Percentiles rank a stretch among this genome's conserved stretches.
phyloP scores from a whole-genome alignment of 495 filamentous ascomycete genomes.

The Saxophila tyrrhenica region DNA sequence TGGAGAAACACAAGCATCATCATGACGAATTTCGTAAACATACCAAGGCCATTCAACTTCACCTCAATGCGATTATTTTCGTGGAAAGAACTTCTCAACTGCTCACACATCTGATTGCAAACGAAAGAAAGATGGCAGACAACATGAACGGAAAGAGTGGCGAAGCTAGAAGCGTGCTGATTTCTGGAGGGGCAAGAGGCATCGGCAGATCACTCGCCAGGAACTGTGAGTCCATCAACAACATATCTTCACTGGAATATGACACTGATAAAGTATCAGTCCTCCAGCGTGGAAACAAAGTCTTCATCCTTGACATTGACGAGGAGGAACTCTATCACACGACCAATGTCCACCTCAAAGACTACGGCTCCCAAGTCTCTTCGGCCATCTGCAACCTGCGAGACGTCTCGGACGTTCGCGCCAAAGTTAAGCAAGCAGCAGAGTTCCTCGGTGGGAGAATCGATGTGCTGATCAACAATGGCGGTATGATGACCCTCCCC shows the following conservation, averaged over 20 bases:
- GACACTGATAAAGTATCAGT: background rate
- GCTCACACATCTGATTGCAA: background rate
- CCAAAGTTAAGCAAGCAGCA: constrained; percentile 11
- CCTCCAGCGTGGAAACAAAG: constrained; percentile 9
- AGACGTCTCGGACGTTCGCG: constrained; percentile 5
- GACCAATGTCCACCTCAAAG: background rate
- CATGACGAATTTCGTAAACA: no score
- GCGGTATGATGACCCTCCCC: constrained; percentile 3
- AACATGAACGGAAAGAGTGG: background rate
- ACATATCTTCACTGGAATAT: background rate
- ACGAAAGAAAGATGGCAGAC: background rate
- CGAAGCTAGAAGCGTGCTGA: constrained; percentile 5
- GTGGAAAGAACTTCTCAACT: background rate
- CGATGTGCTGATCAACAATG: constrained; percentile 18
- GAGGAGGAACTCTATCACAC: constrained; percentile 11
- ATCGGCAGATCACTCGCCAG: constrained; percentile 17
- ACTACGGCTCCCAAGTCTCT: background rate
- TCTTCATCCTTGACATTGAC: constrained; percentile 23
- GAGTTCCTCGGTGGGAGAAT: constrained; percentile 12
- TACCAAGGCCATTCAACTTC: background rate
- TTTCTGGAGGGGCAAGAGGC: constrained; percentile 17
- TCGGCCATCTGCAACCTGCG: constrained; percentile 11
- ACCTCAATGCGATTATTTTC: background rate
- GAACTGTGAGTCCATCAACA: constrained; percentile 3
- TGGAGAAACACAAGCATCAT: background rate